A percentile compares a stretch with the other conserved stretches of the same genome.
phyloP scores from a whole-genome alignment of 192 early-diverging fungal genomes.

The Spinellus fusiger region DNA sequence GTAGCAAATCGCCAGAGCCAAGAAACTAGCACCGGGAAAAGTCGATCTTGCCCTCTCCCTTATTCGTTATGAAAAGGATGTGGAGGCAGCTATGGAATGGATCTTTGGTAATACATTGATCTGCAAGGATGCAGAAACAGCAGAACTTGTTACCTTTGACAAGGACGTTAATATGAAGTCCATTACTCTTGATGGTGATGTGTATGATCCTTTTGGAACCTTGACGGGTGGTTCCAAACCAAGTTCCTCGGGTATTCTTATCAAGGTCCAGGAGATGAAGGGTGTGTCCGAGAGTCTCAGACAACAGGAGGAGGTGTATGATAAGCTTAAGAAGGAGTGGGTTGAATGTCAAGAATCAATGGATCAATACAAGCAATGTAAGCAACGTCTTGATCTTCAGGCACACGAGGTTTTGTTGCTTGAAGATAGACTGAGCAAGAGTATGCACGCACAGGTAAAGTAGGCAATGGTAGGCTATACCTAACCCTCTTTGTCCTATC shows the following conservation, averaged over 20 bases:
- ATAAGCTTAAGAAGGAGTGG: conserved; percentile 48
- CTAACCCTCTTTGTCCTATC: not conserved
- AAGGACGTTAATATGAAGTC: conserved; percentile 74
- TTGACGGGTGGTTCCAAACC: conserved; percentile 89
- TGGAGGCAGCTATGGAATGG: conserved; percentile 82
- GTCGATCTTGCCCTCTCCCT: conserved; percentile 84
- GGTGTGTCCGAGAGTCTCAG: conserved; percentile 49
- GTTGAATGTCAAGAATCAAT: conserved; percentile 47
- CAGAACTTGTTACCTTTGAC: conserved; percentile 87
- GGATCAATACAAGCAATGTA: conserved; percentile 50
- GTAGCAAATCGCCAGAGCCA: conserved; percentile 62
- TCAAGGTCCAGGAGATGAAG: conserved; percentile 69
- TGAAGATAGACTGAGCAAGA: conserved; percentile 73
- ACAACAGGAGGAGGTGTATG: conserved; percentile 43
- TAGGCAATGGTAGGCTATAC: not conserved
- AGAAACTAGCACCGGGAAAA: conserved; percentile 79
- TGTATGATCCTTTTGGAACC: conserved; percentile 92
- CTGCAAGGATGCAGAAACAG: conserved; percentile 77
- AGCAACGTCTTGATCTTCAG: conserved; percentile 66
- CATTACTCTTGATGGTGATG: conserved; percentile 96
- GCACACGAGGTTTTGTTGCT: conserved; percentile 70
- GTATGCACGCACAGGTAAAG: conserved; percentile 62
- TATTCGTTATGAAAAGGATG: conserved; percentile 72
- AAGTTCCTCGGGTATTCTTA: conserved; percentile 62
- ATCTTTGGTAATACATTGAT: conserved; percentile 94